Evolutionary conservation across 805 yeast genomes (phyloP).

Genomic region (Ogataea dorogensis): DNA sequence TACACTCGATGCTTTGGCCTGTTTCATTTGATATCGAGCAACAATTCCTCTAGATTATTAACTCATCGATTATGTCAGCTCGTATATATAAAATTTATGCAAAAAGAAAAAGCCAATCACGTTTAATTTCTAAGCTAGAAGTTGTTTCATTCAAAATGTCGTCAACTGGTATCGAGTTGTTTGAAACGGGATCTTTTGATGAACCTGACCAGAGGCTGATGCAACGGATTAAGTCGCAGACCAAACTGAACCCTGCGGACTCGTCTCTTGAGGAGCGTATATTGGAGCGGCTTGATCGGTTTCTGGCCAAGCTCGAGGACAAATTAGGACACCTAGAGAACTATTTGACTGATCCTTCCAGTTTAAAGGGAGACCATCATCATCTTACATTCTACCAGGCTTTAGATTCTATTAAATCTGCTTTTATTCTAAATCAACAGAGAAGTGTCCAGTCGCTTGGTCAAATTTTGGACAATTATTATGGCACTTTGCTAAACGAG

Average conservation of each 20-base stretch:
- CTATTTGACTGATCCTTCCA: constrained; percentile 24
- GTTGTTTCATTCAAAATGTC: constrained; percentile 17
- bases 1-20: constrained; percentile 19
- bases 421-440: constrained; percentile 25
- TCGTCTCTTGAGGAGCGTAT: constrained; percentile 29
- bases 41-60: constrained; percentile 23
- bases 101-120: background rate
- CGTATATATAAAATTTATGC: background rate
- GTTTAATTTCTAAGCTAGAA: background rate
- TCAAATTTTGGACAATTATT: constrained; percentile 32
- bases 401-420: constrained; percentile 23
- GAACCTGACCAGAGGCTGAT: constrained; percentile 20
- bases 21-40: constrained; percentile 17
- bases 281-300: constrained; percentile 29
- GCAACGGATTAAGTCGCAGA: constrained; percentile 16
- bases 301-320: constrained; percentile 29
- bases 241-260: constrained; percentile 8
- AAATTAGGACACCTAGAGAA: constrained; percentile 30
- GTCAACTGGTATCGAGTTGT: constrained; percentile 7
- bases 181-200: constrained; percentile 1
- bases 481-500: constrained; percentile 22
- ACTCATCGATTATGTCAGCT: too few relatives aligned
- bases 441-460: constrained; percentile 29
- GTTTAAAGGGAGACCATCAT: constrained; percentile 15
- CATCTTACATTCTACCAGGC: constrained; percentile 27